phyloP scores from a whole-genome alignment of 2,329 filamentous ascomycete genomes.

The Diplodia seriata region DNA sequence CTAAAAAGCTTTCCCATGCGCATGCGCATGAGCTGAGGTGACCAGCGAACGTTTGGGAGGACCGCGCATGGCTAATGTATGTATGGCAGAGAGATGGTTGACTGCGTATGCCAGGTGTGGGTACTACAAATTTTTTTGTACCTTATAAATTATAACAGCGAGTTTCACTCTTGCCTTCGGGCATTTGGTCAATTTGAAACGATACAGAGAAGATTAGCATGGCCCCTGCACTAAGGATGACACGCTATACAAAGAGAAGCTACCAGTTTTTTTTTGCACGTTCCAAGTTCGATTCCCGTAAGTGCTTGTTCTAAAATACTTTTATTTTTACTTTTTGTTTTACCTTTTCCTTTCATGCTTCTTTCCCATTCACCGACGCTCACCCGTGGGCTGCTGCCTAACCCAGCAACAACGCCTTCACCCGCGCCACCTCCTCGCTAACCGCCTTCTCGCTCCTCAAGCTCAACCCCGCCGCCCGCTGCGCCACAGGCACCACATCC shows the following conservation, averaged over 20 bases:
- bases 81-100: too few species aligned
- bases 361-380: too few species aligned
- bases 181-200: slow-evolving; percentile 49
- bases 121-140: too few species aligned
- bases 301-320: too few species aligned
- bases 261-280: slow-evolving; percentile 28
- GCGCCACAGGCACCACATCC: slow-evolving; percentile 77
- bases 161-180: background rate
- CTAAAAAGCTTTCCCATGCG: too few species aligned
- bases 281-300: background rate
- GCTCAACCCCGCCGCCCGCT: slow-evolving; percentile 79
- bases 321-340: too few species aligned
- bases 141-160: background rate
- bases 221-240: slow-evolving; percentile 74
- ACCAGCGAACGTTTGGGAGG: too few species aligned
- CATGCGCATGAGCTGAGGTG: too few species aligned
- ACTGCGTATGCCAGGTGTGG: too few species aligned
- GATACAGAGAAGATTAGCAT: slow-evolving; percentile 61
- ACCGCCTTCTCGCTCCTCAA: slow-evolving; percentile 63
- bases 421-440: slow-evolving; percentile 18
- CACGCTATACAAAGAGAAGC: slow-evolving; percentile 30
- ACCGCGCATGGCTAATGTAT: too few species aligned
- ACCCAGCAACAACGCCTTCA: slow-evolving; percentile 3
- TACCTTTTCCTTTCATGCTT: too few species aligned
- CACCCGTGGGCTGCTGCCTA: too few species aligned